Conservation (phyloP, 257 asterid species). For the Jacaranda copaia region DNA sequence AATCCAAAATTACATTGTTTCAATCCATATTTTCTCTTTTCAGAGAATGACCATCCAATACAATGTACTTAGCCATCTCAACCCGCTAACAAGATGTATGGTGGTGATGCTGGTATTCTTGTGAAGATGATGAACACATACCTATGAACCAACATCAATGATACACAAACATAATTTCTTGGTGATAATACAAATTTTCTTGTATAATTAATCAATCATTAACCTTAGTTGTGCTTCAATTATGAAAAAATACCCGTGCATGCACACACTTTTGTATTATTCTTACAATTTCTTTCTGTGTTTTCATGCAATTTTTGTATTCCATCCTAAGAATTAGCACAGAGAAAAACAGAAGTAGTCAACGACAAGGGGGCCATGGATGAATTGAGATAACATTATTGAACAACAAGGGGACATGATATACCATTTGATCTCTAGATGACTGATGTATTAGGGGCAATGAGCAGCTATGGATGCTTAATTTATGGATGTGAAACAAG, state of each 20-base stretch:
- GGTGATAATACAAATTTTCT: background rate
- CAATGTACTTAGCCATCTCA: no score
- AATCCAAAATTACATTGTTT: background rate
- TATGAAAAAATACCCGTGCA: background rate
- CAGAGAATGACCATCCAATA: no score
- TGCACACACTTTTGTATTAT: background rate
- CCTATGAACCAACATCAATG: no score
- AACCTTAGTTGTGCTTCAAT: background rate
- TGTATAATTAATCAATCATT: background rate
- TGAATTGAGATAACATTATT: background rate
- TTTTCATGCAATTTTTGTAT: background rate
- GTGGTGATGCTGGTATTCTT: no score
- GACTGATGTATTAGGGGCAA: background rate
- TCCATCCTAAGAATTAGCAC: background rate
- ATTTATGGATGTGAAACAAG: background rate
- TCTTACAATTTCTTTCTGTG: background rate
- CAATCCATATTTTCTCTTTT: background rate
- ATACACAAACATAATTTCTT: background rate
- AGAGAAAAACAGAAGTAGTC: background rate
- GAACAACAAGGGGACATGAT: background rate
- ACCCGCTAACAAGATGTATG: no score
- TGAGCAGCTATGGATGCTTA: background rate
- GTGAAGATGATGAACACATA: no score
- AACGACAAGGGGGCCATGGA: background rate
- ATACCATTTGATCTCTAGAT: background rate